Evolutionary conservation across 2,329 filamentous ascomycete species (phyloP).

Genomic region (Trichoderma simmonsii): DNA sequence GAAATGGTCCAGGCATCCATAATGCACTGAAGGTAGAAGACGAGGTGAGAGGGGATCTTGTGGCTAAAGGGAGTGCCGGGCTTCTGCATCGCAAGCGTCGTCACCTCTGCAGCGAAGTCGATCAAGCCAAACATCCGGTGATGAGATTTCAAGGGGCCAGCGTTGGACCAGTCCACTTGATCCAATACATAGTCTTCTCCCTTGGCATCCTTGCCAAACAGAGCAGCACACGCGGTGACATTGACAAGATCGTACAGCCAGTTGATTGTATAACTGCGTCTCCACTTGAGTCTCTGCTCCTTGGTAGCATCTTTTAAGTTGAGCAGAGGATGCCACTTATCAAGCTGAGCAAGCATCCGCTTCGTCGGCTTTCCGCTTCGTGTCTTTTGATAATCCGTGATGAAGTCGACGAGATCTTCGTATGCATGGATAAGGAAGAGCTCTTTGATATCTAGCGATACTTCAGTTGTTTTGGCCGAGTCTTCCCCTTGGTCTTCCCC

Average conservation of each 20-base stretch:
- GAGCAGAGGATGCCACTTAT: conserved; percentile 41
- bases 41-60: conserved; percentile 44
- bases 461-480: neutral
- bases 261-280: conserved; percentile 47
- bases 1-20: conserved; percentile 46
- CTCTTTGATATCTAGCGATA: conserved; percentile 40
- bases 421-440: conserved; percentile 43
- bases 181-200: conserved; percentile 35
- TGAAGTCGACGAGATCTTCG: conserved; percentile 42
- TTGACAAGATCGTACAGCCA: conserved; percentile 53
- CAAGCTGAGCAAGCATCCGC: conserved; percentile 37
- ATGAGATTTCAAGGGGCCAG: conserved; percentile 30
- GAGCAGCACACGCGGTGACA: conserved; percentile 39
- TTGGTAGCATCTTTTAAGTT: conserved; percentile 38
- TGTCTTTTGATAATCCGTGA: conserved; percentile 44
- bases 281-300: conserved; percentile 43
- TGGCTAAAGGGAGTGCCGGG: conserved; percentile 35
- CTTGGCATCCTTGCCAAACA: conserved; percentile 36
- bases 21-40: conserved; percentile 51
- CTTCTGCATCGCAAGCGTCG: conserved; percentile 45
- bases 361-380: conserved; percentile 46
- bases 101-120: conserved; percentile 45
- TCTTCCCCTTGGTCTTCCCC: neutral
- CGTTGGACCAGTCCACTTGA: conserved; percentile 40
- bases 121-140: conserved; percentile 43